Conservation (phyloP, 2,329 filamentous ascomycete species). For the Aureobasidium mangrovei region DNA sequence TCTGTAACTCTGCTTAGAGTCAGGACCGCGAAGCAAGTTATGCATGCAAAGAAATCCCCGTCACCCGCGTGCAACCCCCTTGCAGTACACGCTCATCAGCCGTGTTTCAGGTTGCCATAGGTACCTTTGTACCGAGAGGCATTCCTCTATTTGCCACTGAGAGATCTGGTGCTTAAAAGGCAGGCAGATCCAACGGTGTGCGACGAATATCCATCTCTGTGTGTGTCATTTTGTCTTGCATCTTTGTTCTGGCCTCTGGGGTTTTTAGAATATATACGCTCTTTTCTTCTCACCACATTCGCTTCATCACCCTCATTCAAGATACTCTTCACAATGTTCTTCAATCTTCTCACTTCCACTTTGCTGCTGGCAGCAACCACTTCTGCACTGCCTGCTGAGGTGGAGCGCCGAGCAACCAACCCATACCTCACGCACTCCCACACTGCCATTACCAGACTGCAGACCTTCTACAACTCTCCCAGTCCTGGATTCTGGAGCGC, state of each 20-base stretch:
- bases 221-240: not conserved
- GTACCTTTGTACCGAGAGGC: not conserved
- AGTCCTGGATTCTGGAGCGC: slow-evolving; percentile 2
- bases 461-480: slow-evolving; percentile 14
- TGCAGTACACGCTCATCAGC: slow-evolving; percentile 7
- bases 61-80: slow-evolving; percentile 1
- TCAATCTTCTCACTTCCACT: not conserved
- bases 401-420: not conserved
- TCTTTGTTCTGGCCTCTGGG: not conserved
- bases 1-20: not conserved
- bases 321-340: not conserved
- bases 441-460: slow-evolving; percentile 8
- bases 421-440: slow-evolving; percentile 9
- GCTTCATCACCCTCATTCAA: not conserved
- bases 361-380: slow-evolving; percentile 10
- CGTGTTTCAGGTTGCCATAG: slow-evolving; percentile 4
- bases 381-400: slow-evolving; percentile 1
- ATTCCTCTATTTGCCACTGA: not conserved
- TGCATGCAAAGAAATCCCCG: not conserved
- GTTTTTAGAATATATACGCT: not conserved
- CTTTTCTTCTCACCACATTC: not conserved
- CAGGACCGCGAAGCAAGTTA: not conserved
- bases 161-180: not conserved
- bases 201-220: not conserved
- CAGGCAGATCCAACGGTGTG: not conserved